Percentiles rank a stretch among this genome's conserved stretches.
Conservation (phyloP, 2,329 filamentous ascomycete genomes). For the Cyanodermella asteris region DNA sequence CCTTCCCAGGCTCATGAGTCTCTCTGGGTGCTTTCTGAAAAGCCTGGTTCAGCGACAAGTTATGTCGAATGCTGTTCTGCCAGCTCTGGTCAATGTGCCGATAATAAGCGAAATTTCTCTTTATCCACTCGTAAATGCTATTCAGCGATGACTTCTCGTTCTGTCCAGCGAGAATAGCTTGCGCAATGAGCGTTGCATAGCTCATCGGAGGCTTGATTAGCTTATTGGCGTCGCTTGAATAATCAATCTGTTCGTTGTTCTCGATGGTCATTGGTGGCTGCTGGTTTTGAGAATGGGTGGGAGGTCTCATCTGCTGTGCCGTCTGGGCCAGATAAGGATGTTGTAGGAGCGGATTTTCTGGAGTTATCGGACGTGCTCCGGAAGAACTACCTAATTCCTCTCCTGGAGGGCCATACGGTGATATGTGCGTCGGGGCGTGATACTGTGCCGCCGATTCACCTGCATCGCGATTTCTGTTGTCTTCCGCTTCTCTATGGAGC, state of each 20-base stretch:
- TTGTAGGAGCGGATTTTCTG: too few species aligned
- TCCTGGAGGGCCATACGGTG: too few species aligned
- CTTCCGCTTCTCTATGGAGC: constrained; percentile 47
- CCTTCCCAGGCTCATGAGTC: constrained; percentile 90
- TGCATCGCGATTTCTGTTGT: constrained; percentile 19
- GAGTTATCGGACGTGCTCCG: too few species aligned
- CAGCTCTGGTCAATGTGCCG: constrained; percentile 67
- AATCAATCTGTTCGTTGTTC: constrained; percentile 29
- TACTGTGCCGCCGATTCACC: too few species aligned
- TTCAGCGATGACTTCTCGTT: constrained; percentile 79
- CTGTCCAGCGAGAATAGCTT: constrained; percentile 70
- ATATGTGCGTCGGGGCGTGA: too few species aligned
- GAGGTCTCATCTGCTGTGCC: constrained; percentile 18
- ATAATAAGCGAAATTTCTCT: constrained; percentile 80
- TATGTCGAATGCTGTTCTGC: constrained; percentile 97
- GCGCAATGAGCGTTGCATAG: constrained; percentile 91
- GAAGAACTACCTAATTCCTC: too few species aligned
- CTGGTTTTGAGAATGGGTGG: constrained; percentile 14
- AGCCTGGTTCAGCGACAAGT: constrained; percentile 79
- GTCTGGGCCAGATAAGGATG: too few species aligned
- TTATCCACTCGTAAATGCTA: constrained; percentile 89
- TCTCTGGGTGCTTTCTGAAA: constrained; percentile 85
- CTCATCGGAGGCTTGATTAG: constrained; percentile 91
- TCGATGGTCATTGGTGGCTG: constrained; percentile 33
- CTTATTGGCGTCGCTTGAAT: constrained; percentile 58